Conservation (phyloP, 1,284 basidiomycete genomes). For the Sphaerobolus stellatus region DNA sequence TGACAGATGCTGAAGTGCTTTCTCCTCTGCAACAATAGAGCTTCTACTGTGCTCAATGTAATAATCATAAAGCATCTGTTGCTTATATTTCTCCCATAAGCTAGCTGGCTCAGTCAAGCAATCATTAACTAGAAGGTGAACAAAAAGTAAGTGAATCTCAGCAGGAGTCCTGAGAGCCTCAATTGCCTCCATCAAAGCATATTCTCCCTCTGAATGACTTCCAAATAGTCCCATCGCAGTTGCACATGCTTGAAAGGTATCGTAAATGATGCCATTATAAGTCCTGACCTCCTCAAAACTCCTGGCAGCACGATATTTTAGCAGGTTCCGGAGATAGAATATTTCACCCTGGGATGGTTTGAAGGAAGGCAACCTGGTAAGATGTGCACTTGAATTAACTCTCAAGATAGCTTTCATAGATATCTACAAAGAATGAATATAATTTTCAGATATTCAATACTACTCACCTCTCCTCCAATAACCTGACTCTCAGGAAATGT, state of each 20-base stretch:
- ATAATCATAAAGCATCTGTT: conserved; percentile 9
- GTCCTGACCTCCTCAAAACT: conserved; percentile 27
- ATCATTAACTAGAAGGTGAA: conserved; percentile 22
- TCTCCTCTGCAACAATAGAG: neutral
- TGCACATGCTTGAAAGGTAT: conserved; percentile 31
- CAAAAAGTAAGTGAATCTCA: too few relatives aligned
- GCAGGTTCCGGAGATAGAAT: conserved; percentile 33
- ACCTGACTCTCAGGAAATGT: too few relatives aligned
- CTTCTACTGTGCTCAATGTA: conserved; percentile 16
- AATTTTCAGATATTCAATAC: too few relatives aligned
- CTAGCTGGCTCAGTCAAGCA: conserved; percentile 14
- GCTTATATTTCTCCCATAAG: conserved; percentile 18
- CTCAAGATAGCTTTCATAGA: too few relatives aligned
- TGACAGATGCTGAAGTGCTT: conserved; percentile 12
- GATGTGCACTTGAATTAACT: conserved; percentile 27
- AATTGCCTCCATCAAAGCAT: conserved; percentile 23
- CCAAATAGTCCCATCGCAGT: conserved; percentile 28
- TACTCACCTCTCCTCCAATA: too few relatives aligned
- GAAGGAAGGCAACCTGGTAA: conserved; percentile 27
- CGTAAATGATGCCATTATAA: conserved; percentile 19
- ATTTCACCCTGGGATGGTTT: conserved; percentile 32
- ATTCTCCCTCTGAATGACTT: conserved; percentile 22
- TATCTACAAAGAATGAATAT: too few relatives aligned
- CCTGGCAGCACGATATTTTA: conserved; percentile 20
- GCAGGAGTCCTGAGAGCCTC: conserved; percentile 16